phyloP scores from a whole-genome alignment of 78 protist genomes.

The Acrasis kona region DNA sequence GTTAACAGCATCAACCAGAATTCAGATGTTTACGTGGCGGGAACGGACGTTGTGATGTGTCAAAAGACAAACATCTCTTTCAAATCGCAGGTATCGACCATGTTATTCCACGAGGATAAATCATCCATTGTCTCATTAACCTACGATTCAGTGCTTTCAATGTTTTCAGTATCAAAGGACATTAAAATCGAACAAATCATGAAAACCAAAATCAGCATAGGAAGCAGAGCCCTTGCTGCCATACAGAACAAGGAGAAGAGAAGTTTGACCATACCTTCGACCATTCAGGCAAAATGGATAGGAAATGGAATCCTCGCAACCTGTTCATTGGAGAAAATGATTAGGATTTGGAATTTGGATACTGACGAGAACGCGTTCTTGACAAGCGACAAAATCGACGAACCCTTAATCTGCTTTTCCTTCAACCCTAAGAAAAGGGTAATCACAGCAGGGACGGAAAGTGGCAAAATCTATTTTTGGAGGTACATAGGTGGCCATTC shows the following conservation, averaged over 20 bases:
- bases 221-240: background rate
- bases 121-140: too few species aligned
- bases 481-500: background rate
- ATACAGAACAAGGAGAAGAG: background rate
- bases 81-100: too few species aligned
- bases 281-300: background rate
- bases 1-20: too few species aligned
- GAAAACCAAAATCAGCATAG: background rate
- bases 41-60: too few species aligned
- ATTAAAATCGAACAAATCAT: background rate
- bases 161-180: background rate
- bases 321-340: background rate
- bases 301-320: constrained; percentile 5
- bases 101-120: too few species aligned
- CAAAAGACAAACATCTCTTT: too few species aligned
- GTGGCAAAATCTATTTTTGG: constrained; percentile 10
- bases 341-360: constrained; percentile 9
- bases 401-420: background rate
- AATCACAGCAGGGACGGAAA: constrained; percentile 3
- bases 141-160: too few species aligned
- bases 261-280: background rate
- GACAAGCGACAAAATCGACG: background rate
- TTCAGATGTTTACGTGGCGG: too few species aligned
- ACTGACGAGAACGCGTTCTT: background rate
- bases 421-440: background rate